Conservation (phyloP, 495 filamentous ascomycete genomes). For the Aspergillus incahuasiensis region DNA sequence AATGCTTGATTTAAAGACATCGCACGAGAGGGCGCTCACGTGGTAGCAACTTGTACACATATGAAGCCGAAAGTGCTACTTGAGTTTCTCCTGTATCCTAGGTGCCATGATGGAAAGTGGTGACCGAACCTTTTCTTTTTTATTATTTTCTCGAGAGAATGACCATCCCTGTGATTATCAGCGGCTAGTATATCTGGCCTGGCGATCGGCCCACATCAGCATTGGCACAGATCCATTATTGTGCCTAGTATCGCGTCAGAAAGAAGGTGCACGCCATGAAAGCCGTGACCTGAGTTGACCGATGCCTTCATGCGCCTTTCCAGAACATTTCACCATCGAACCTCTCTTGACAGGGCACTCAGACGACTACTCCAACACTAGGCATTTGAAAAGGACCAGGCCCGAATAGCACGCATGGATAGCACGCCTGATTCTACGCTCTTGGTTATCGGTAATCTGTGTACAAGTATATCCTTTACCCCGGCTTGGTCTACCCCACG, state of each 20-base stretch:
- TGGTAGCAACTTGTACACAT: neutral
- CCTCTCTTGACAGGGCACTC: too few species aligned
- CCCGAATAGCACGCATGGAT: too few species aligned
- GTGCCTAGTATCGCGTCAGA: neutral
- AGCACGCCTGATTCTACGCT: too few species aligned
- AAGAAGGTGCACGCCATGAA: neutral
- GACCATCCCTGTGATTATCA: neutral
- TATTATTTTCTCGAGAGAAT: neutral
- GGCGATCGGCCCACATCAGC: neutral
- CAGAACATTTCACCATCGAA: too few species aligned
- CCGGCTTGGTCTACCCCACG: constrained; percentile 3
- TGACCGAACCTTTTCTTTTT: too few species aligned
- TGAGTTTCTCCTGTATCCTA: too few species aligned
- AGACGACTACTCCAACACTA: too few species aligned
- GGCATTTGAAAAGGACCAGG: too few species aligned
- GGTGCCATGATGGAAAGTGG: too few species aligned
- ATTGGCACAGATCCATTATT: neutral
- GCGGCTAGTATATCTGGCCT: neutral
- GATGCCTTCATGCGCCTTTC: too few species aligned
- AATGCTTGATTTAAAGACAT: neutral
- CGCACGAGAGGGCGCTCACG: neutral
- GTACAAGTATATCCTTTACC: constrained; percentile 7
- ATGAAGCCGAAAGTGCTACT: neutral
- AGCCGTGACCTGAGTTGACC: neutral
- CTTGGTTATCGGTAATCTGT: neutral